These are phyloP conservation scores for Tricladium varicosporioides DNA, from an alignment of 2,329 filamentous ascomycete genomes.

Conservation along the genomic window DNA sequence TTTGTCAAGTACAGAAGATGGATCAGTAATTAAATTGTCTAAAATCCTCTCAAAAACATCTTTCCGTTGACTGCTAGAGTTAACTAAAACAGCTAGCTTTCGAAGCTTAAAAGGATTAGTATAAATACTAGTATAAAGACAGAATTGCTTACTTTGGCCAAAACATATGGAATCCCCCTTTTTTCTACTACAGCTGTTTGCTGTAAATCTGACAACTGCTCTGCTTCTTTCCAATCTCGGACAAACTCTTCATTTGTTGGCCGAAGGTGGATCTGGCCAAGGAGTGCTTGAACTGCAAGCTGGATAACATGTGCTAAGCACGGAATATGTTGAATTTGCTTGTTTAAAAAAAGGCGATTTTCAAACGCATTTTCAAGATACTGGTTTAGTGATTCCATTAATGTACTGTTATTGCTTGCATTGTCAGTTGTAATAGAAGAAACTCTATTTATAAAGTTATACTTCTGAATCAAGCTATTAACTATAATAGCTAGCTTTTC, in stretches of 20 bases:
- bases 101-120: no score
- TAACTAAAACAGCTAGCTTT: neutral
- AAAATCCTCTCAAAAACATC: neutral
- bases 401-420: neutral
- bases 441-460: neutral
- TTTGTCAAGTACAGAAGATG: neutral
- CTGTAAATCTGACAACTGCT: neutral
- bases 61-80: neutral
- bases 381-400: neutral
- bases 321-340: neutral
- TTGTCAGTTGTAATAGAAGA: neutral
- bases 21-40: neutral
- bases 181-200: neutral
- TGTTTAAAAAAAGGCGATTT: neutral
- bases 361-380: neutral
- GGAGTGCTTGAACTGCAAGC: neutral
- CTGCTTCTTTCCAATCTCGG: neutral
- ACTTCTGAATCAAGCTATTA: neutral
- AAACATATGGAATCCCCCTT: neutral
- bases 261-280: neutral
- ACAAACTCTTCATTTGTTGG: neutral
- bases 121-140: no score
- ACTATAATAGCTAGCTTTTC: neutral
- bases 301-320: neutral
- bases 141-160: no score